These are phyloP conservation scores for Penicillium robsamsonii DNA, from an alignment of 495 filamentous ascomycete species.

Conservation along the genomic window DNA sequence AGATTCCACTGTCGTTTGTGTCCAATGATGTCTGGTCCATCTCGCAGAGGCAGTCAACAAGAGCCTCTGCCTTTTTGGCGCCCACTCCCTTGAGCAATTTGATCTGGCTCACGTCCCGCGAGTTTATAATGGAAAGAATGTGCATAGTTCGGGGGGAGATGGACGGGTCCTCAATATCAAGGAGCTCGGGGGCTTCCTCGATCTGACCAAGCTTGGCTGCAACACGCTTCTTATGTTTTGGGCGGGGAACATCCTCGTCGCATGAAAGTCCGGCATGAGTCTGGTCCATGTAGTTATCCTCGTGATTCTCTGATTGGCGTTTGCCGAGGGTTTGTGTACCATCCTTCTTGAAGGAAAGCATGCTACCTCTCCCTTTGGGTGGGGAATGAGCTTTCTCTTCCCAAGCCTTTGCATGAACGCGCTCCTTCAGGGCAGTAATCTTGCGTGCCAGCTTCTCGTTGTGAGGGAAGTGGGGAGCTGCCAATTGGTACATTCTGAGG, in stretches of 20 bases:
- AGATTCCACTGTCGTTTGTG: slow-evolving; percentile 17
- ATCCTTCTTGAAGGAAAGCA: slow-evolving; percentile 42
- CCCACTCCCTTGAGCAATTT: slow-evolving; percentile 65
- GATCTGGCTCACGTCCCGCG: slow-evolving; percentile 66
- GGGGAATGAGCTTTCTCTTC: slow-evolving; percentile 20
- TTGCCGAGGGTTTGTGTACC: slow-evolving; percentile 29
- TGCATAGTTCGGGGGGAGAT: slow-evolving; percentile 67
- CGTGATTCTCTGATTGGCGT: slow-evolving; percentile 34
- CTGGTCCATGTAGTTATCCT: slow-evolving; percentile 35
- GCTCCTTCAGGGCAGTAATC: slow-evolving; percentile 67
- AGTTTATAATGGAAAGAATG: slow-evolving; percentile 83
- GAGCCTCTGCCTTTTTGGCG: slow-evolving; percentile 53
- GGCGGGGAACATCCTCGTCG: slow-evolving; percentile 33
- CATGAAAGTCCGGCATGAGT: slow-evolving; percentile 23
- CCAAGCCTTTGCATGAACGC: slow-evolving; percentile 43
- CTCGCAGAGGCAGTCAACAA: slow-evolving; percentile 52
- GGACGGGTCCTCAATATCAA: slow-evolving; percentile 30
- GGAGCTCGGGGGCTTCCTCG: slow-evolving; percentile 18
- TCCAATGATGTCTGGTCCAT: slow-evolving; percentile 35
- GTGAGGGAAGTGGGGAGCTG: slow-evolving; percentile 79
- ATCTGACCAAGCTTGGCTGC: slow-evolving; percentile 31
- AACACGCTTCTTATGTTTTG: slow-evolving; percentile 42
- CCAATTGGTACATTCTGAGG: slow-evolving; percentile 81
- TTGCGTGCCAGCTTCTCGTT: slow-evolving; percentile 78
- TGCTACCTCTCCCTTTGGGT: slow-evolving; percentile 36